Evolutionary conservation across 257 asterid genomes (phyloP).

Genomic region (Solanum piurae): DNA sequence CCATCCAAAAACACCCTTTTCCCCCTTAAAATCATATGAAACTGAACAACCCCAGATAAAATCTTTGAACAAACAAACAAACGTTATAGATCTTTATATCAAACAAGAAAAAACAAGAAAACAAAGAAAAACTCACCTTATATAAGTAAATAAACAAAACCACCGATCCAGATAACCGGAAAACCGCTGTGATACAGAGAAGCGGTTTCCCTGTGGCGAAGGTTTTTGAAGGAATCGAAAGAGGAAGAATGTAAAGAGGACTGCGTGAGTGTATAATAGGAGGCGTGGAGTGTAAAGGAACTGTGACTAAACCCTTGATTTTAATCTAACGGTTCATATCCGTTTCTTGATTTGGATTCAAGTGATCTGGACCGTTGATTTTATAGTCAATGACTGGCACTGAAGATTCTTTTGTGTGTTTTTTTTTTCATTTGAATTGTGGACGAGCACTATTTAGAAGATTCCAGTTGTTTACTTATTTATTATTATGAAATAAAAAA

Average conservation of each 20-base stretch:
- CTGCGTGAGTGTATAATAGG: constrained; percentile 18
- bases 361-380: constrained; percentile 11
- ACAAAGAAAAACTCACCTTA: not conserved
- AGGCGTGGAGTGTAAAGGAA: constrained; percentile 32
- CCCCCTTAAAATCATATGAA: not conserved
- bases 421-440: not conserved
- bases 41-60: not conserved
- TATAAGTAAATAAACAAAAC: not conserved
- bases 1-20: not conserved
- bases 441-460: not conserved
- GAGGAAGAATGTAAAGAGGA: not conserved
- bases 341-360: constrained; percentile 5
- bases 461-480: not conserved
- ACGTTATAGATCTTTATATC: not conserved
- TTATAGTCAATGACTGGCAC: not conserved
- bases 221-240: not conserved
- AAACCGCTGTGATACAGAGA: constrained; percentile 16
- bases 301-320: constrained; percentile 36
- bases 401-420: not conserved
- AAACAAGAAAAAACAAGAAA: not conserved
- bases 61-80: no score
- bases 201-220: constrained; percentile 15
- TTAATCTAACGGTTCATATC: constrained; percentile 28
- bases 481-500: not conserved
- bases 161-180: not conserved